These are phyloP conservation scores for Simmondsia chinensis DNA, from an alignment of 148 eudicot genomes.

Conservation along the genomic window DNA sequence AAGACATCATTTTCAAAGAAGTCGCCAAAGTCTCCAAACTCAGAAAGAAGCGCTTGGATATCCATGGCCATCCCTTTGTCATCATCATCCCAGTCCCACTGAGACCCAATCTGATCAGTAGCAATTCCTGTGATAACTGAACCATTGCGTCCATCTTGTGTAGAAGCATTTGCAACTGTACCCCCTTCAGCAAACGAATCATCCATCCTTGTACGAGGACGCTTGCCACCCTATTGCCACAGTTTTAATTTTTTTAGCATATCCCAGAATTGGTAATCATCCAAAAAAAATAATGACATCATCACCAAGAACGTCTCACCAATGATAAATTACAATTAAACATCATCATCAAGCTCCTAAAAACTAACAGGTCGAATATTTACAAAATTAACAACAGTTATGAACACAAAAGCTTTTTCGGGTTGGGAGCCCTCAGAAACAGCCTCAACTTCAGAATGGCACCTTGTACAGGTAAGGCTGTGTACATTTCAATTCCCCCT, in stretches of 20 bases:
- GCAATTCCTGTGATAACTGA: slow-evolving; percentile 42
- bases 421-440: too few species aligned
- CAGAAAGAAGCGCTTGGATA: slow-evolving; percentile 88
- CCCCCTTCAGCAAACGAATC: slow-evolving; percentile 61
- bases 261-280: too few species aligned
- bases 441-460: too few species aligned
- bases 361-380: too few species aligned
- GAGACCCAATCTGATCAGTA: slow-evolving; percentile 52
- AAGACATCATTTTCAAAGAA: slow-evolving; percentile 77
- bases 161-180: slow-evolving; percentile 33
- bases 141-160: slow-evolving; percentile 41
- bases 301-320: too few species aligned
- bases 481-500: too few species aligned
- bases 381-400: too few species aligned
- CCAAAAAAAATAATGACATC: background rate
- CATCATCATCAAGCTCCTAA: too few species aligned
- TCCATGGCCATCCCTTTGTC: slow-evolving; percentile 72
- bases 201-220: slow-evolving; percentile 53
- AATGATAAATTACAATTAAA: too few species aligned
- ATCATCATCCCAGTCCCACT: slow-evolving; percentile 94
- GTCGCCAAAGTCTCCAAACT: slow-evolving; percentile 97
- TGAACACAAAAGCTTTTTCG: too few species aligned
- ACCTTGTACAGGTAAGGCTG: too few species aligned
- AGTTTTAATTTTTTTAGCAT: slow-evolving; percentile 6
- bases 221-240: slow-evolving; percentile 72